A percentile compares a stretch with the other conserved stretches of the same genome.
These are phyloP conservation scores for Lanmaoa rubissima DNA, from an alignment of 768 basidiomycete species.

Conservation along the genomic window DNA sequence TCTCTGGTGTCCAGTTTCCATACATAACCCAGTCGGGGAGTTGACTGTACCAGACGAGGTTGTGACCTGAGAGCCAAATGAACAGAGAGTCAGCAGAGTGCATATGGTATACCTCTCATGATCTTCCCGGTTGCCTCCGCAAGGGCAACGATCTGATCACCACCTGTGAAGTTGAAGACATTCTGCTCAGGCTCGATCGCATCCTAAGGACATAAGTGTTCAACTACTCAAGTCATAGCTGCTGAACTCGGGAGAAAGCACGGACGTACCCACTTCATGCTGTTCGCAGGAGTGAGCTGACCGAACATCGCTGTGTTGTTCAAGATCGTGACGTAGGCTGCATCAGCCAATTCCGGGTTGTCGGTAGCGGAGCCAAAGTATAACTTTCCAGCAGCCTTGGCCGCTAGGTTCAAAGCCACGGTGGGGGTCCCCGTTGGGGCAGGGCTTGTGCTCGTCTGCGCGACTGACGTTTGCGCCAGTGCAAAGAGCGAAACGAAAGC, in stretches of 20 bases:
- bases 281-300: conserved; percentile 20
- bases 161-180: conserved; percentile 21
- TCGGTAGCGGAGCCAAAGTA: conserved; percentile 52
- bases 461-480: not conserved
- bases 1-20: conserved; percentile 11
- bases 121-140: conserved; percentile 20
- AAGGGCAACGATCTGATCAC: conserved; percentile 22
- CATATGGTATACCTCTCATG: conserved; percentile 14
- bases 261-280: conserved; percentile 22
- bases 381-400: conserved; percentile 39
- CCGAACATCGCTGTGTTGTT: conserved; percentile 14
- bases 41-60: conserved; percentile 18
- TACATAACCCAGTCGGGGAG: conserved; percentile 17
- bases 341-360: conserved; percentile 43
- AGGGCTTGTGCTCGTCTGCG: not conserved
- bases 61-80: conserved; percentile 13
- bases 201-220: conserved; percentile 5
- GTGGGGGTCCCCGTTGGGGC: not conserved
- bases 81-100: not conserved
- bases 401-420: conserved; percentile 33
- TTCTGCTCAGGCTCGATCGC: conserved; percentile 25
- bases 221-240: not conserved
- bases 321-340: conserved; percentile 10
- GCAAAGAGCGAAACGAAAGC: conserved; percentile 6
- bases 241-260: not conserved